Evolutionary conservation across 306 rosid species (phyloP).

Genomic region (Rosa multiflora): DNA sequence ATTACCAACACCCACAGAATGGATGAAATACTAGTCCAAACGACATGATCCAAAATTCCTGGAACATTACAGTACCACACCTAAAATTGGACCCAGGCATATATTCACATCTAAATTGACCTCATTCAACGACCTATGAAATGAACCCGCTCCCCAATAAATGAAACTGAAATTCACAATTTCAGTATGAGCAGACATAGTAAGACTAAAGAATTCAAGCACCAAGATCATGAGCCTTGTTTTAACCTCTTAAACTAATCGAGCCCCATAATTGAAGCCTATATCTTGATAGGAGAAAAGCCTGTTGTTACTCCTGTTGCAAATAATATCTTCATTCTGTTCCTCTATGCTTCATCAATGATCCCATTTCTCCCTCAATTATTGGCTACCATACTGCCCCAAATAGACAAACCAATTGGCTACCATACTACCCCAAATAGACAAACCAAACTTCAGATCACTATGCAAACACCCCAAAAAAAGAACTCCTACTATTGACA

Average conservation of each 20-base stretch:
- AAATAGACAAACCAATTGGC: neutral
- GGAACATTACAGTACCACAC: neutral
- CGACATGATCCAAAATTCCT: neutral
- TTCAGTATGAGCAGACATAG: neutral
- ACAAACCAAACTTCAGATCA: slow-evolving; percentile 3
- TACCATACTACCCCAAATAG: neutral
- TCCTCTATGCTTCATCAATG: neutral
- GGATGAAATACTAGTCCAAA: neutral
- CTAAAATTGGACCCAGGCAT: neutral
- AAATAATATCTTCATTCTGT: neutral
- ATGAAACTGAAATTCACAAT: neutral
- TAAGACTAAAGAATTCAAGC: neutral
- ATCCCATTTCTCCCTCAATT: neutral
- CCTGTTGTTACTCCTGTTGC: neutral
- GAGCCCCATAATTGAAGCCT: neutral
- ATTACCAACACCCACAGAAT: neutral
- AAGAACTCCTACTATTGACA: neutral
- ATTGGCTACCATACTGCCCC: neutral
- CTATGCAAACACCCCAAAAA: slow-evolving; percentile 2
- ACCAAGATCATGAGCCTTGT: neutral
- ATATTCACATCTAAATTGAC: neutral
- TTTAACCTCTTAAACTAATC: neutral
- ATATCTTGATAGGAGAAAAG: neutral
- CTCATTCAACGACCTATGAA: neutral
- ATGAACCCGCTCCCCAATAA: neutral